Evolutionary conservation across 768 basidiomycete species (phyloP).

Genomic region (Symmetrospora coprosmae): DNA sequence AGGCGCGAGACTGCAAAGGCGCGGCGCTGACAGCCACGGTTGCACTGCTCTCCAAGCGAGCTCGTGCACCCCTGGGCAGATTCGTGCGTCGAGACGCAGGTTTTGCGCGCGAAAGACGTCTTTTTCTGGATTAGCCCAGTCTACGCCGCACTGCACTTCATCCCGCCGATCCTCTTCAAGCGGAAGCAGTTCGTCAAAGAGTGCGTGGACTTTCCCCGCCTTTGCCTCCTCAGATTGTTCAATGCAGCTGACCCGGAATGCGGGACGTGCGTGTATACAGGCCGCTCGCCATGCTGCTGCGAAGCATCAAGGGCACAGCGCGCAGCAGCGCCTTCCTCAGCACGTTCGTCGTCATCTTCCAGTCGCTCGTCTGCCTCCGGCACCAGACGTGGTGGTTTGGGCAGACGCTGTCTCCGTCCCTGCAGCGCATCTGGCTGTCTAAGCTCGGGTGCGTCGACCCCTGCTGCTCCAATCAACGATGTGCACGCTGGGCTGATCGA

Average conservation of each 20-base stretch:
- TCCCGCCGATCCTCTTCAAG: conserved; percentile 74
- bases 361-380: conserved; percentile 37
- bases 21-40: background rate
- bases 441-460: conserved; percentile 12
- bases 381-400: conserved; percentile 24
- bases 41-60: conserved; percentile 38
- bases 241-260: background rate
- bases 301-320: conserved; percentile 55
- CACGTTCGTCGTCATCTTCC: conserved; percentile 64
- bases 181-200: conserved; percentile 51
- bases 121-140: conserved; percentile 46
- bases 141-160: conserved; percentile 78
- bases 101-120: conserved; percentile 64
- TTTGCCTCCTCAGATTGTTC: background rate
- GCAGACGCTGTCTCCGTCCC: background rate
- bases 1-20: background rate
- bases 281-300: conserved; percentile 53
- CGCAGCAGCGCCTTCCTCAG: conserved; percentile 79
- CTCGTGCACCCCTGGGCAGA: conserved; percentile 64
- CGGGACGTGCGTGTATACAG: background rate
- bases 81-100: conserved; percentile 48
- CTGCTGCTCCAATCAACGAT: no score
- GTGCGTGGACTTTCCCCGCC: background rate
- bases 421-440: conserved; percentile 2
- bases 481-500: no score